Evolutionary conservation across 768 basidiomycete species (phyloP).

Genomic region (Rhodotorula sphaerocarpa): DNA sequence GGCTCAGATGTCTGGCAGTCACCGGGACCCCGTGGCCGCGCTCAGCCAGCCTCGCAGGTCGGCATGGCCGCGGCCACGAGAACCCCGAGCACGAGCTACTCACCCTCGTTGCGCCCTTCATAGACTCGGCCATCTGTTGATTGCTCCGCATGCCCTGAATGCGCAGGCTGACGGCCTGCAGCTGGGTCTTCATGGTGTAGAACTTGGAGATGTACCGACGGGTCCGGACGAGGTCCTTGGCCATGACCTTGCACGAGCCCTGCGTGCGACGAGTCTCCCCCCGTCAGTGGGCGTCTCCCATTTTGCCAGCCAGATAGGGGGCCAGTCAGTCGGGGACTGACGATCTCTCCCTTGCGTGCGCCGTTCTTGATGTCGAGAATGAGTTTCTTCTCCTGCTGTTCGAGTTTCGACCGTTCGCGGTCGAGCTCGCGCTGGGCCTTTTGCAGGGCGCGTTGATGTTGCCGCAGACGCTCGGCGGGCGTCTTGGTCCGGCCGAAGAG

Average conservation of each 20-base stretch:
- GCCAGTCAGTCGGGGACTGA: slow-evolving; percentile 44
- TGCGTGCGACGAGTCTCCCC: slow-evolving; percentile 46
- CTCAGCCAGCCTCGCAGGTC: neutral
- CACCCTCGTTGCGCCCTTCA: slow-evolving; percentile 94
- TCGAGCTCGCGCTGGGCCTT: slow-evolving; percentile 98
- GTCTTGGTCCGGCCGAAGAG: slow-evolving; percentile 90
- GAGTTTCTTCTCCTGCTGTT: slow-evolving; percentile 94
- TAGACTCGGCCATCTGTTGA: slow-evolving; percentile 98
- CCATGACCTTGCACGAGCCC: slow-evolving; percentile 99
- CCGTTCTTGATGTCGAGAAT: slow-evolving; percentile 91
- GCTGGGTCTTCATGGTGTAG: slow-evolving; percentile 95
- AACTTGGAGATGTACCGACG: slow-evolving; percentile 94
- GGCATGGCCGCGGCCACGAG: too few species aligned
- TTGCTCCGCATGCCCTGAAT: slow-evolving; percentile 96
- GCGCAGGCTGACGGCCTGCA: slow-evolving; percentile 87
- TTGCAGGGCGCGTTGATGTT: slow-evolving; percentile 89
- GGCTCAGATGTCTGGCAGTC: too few species aligned
- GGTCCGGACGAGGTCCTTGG: slow-evolving; percentile 94
- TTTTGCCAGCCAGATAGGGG: neutral
- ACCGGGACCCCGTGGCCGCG: too few species aligned
- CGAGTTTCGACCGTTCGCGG: slow-evolving; percentile 85
- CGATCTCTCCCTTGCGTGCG: slow-evolving; percentile 90
- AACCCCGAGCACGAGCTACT: slow-evolving; percentile 39
- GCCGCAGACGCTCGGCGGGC: slow-evolving; percentile 89
- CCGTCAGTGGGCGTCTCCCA: too few species aligned